Evolutionary conservation across 306 rosid species (phyloP).

Genomic region (Benincasa hispida): DNA sequence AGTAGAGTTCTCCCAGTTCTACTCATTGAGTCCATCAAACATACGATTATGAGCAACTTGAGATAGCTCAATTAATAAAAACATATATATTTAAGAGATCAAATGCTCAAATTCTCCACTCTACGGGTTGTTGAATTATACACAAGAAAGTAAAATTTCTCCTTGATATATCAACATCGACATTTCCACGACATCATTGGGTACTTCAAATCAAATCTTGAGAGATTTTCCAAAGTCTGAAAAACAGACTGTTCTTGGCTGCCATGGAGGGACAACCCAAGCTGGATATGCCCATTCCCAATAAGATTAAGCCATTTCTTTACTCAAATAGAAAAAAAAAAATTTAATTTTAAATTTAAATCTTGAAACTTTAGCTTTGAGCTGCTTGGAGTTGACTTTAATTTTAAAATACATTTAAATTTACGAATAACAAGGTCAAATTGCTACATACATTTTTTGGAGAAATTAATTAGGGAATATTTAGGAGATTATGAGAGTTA

Average conservation of each 20-base stretch:
- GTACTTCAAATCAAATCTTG: not conserved
- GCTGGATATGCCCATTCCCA: not conserved
- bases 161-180: not conserved
- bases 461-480: not conserved
- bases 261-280: not conserved
- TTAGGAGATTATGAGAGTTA: not conserved
- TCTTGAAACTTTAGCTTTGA: not conserved
- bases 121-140: too few species aligned
- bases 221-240: not conserved
- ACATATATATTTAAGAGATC: too few species aligned
- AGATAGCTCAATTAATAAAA: too few species aligned
- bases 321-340: not conserved
- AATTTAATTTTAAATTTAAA: too few species aligned
- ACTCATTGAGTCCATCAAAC: too few species aligned
- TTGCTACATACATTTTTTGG: not conserved
- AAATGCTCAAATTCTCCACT: too few species aligned
- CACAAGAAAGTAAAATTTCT: not conserved
- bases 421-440: not conserved
- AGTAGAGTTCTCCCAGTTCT: too few species aligned
- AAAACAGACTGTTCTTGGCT: not conserved
- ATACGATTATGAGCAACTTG: too few species aligned
- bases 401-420: not conserved
- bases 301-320: not conserved
- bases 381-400: not conserved
- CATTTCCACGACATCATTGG: not conserved